Evolutionary conservation across 306 rosid species (phyloP).

Genomic region (Casuarina equisetifolia): DNA sequence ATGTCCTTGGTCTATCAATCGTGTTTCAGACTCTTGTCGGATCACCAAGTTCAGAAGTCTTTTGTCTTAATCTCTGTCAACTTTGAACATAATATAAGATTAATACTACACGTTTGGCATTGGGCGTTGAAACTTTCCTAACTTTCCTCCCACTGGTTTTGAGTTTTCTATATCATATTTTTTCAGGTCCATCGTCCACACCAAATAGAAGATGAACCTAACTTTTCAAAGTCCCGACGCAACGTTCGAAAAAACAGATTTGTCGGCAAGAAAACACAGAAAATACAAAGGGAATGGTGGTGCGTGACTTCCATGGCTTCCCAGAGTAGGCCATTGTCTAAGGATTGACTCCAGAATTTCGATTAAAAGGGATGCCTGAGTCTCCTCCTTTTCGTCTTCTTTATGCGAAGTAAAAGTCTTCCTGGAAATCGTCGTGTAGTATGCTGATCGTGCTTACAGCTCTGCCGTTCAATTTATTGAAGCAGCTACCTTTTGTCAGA

Average conservation of each 20-base stretch:
- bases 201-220: no score
- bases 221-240: neutral
- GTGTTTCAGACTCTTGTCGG: neutral
- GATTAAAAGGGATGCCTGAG: neutral
- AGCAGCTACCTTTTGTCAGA: neutral
- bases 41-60: neutral
- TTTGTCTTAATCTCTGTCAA: neutral
- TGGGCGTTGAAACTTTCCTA: no score
- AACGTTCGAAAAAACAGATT: neutral
- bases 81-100: neutral
- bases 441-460: neutral
- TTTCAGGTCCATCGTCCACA: no score
- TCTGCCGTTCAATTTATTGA: neutral
- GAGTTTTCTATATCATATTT: no score
- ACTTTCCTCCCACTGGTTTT: no score
- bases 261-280: neutral
- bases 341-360: conserved; percentile 1
- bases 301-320: neutral
- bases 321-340: neutral
- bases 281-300: neutral
- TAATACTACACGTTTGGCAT: neutral
- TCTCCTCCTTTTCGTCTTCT: neutral
- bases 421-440: neutral
- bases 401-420: neutral
- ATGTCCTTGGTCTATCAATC: neutral